These are phyloP conservation scores for Ogataea siamensis DNA, from an alignment of 805 yeast species.

Conservation along the genomic window DNA sequence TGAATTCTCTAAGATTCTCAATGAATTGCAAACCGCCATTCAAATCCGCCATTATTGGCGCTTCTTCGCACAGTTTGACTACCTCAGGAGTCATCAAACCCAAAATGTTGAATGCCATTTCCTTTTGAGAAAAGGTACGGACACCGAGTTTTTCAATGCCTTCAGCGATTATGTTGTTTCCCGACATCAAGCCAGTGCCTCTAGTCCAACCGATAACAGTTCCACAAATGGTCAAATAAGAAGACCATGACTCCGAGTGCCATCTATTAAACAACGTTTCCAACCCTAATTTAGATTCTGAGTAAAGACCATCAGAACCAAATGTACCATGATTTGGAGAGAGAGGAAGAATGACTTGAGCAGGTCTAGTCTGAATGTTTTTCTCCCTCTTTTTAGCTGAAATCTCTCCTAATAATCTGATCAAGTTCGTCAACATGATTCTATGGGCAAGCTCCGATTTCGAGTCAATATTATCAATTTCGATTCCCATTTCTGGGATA, in stretches of 20 bases:
- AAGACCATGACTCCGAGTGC: constrained; percentile 96
- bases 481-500: constrained; percentile 97
- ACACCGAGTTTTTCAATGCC: constrained; percentile 95
- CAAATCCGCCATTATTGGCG: constrained; percentile 96
- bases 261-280: constrained; percentile 98
- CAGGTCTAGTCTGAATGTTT: constrained; percentile 92
- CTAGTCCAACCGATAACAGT: constrained; percentile 99
- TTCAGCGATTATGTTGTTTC: constrained; percentile 95
- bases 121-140: constrained; percentile 97
- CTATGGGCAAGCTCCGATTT: constrained; percentile 98
- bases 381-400: constrained; percentile 76
- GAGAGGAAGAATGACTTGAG: constrained; percentile 93
- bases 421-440: constrained; percentile 93
- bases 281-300: constrained; percentile 92
- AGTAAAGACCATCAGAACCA: constrained; percentile 97
- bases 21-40: constrained; percentile 98
- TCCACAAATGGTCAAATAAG: constrained; percentile 94
- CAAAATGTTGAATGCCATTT: constrained; percentile 97
- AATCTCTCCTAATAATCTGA: constrained; percentile 88
- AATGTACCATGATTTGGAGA: constrained; percentile 99
- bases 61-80: constrained; percentile 81
- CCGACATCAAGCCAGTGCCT: constrained; percentile 99
- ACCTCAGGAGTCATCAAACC: constrained; percentile 90
- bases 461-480: constrained; percentile 88
- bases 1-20: constrained; percentile 86